These are phyloP conservation scores for Aspergillus coremiiformis DNA, from an alignment of 495 filamentous ascomycete species.

Conservation along the genomic window DNA sequence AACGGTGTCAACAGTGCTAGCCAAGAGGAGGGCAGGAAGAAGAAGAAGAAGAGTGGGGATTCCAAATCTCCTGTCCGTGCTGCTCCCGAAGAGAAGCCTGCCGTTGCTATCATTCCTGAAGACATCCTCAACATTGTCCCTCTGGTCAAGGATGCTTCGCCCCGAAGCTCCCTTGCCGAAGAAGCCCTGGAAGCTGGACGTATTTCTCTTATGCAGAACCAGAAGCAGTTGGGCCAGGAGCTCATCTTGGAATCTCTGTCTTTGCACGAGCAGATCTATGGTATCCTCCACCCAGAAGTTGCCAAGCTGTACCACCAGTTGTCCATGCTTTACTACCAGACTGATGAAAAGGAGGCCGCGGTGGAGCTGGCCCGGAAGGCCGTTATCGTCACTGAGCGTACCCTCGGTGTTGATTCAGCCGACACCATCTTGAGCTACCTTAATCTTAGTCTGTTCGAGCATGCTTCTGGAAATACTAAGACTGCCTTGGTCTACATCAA, in stretches of 20 bases:
- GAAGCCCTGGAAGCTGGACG: constrained; percentile 93
- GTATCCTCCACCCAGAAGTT: constrained; percentile 93
- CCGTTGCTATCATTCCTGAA: constrained; percentile 62
- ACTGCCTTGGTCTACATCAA: constrained; percentile 76
- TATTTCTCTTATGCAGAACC: constrained; percentile 86
- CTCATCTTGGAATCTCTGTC: constrained; percentile 91
- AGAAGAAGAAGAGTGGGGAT: constrained; percentile 55
- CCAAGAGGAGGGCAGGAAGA: constrained; percentile 63
- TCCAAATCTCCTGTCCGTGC: constrained; percentile 47
- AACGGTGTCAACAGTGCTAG: constrained; percentile 37
- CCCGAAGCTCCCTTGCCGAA: constrained; percentile 81
- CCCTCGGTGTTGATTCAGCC: constrained; percentile 83
- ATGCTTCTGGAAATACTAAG: constrained; percentile 81
- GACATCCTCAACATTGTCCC: constrained; percentile 90
- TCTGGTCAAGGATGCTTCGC: constrained; percentile 86
- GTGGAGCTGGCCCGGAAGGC: constrained; percentile 95
- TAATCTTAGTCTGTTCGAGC: constrained; percentile 92
- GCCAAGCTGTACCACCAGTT: constrained; percentile 90
- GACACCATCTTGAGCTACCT: constrained; percentile 93
- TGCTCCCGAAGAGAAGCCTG: constrained; percentile 28
- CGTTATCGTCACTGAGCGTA: constrained; percentile 91
- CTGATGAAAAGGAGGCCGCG: constrained; percentile 91
- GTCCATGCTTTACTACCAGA: constrained; percentile 89
- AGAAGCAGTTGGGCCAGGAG: constrained; percentile 94
- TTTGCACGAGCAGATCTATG: constrained; percentile 97